Evolutionary conservation across 2,329 filamentous ascomycete genomes (phyloP).

Genomic region (Zymoseptoria tritici): DNA sequence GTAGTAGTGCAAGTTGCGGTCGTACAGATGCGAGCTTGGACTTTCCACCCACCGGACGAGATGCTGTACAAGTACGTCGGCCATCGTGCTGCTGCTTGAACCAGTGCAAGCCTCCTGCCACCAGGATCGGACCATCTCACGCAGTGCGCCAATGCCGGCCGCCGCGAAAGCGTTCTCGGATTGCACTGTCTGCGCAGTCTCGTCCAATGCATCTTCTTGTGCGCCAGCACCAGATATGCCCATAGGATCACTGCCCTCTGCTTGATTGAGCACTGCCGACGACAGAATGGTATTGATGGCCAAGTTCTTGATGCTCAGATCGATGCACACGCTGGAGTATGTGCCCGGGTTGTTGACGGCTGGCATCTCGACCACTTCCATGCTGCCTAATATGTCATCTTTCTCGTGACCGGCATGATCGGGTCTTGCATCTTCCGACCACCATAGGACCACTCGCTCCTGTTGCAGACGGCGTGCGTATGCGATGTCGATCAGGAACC

Average conservation of each 20-base stretch:
- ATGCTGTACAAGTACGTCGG: slow-evolving; percentile 94
- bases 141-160: slow-evolving; percentile 78
- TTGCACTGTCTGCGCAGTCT: slow-evolving; percentile 63
- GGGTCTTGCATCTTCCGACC: slow-evolving; percentile 77
- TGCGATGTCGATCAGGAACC: slow-evolving; percentile 90
- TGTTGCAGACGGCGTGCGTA: slow-evolving; percentile 85
- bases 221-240: slow-evolving; percentile 71
- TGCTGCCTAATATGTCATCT: slow-evolving; percentile 74
- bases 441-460: slow-evolving; percentile 94
- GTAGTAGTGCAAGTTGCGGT: slow-evolving; percentile 89
- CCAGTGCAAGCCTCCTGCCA: slow-evolving; percentile 69
- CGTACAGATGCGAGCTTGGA: slow-evolving; percentile 88
- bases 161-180: slow-evolving; percentile 90
- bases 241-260: slow-evolving; percentile 81
- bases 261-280: slow-evolving; percentile 91
- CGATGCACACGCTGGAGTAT: slow-evolving; percentile 93
- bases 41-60: slow-evolving; percentile 95
- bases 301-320: slow-evolving; percentile 86
- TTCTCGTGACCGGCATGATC: slow-evolving; percentile 95
- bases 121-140: slow-evolving; percentile 98
- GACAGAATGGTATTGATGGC: slow-evolving; percentile 97
- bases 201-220: slow-evolving; percentile 51
- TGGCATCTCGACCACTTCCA: slow-evolving; percentile 83
- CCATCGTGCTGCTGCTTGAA: slow-evolving; percentile 78
- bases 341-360: slow-evolving; percentile 88